Conservation (phyloP, 495 filamentous ascomycete genomes). For the Elaphomyces granulatus region DNA sequence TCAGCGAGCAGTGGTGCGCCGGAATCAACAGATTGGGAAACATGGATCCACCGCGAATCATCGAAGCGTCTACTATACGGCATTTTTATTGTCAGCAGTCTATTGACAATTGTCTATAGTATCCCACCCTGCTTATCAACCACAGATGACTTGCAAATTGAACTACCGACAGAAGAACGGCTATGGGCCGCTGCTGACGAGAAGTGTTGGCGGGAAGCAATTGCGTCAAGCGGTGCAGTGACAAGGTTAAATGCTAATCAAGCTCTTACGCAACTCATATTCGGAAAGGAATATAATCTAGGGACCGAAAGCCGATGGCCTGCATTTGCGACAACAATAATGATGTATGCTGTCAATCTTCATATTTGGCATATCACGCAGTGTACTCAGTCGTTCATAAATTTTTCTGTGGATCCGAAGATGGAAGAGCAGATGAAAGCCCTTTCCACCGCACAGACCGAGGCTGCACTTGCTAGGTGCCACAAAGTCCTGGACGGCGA, state of each 20-base stretch:
- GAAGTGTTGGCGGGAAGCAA: conserved; percentile 3
- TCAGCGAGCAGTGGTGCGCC: neutral
- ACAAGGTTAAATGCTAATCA: neutral
- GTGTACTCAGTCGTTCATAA: conserved; percentile 6
- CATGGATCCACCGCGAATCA: conserved; percentile 3
- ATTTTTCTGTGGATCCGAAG: conserved; percentile 4
- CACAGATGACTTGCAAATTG: conserved; percentile 4
- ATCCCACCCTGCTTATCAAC: conserved; percentile 3
- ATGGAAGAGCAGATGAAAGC: conserved; percentile 5
- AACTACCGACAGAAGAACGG: conserved; percentile 2
- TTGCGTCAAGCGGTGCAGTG: neutral
- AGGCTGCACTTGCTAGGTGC: conserved; percentile 3
- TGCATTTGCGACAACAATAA: conserved; percentile 3
- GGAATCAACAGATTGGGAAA: conserved; percentile 1
- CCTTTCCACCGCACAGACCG: conserved; percentile 4
- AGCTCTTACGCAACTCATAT: conserved; percentile 2
- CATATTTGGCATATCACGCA: conserved; percentile 7
- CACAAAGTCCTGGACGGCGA: conserved; percentile 2
- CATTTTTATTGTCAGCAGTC: conserved; percentile 4
- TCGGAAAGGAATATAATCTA: conserved; percentile 5
- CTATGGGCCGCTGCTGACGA: conserved; percentile 2
- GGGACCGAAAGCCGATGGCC: conserved; percentile 3
- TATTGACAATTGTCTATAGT: conserved; percentile 5
- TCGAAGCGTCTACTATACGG: conserved; percentile 6
- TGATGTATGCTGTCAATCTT: conserved; percentile 7